Evolutionary conservation across 2,329 filamentous ascomycete genomes (phyloP).

Genomic region (Ceratocystis albifundus): DNA sequence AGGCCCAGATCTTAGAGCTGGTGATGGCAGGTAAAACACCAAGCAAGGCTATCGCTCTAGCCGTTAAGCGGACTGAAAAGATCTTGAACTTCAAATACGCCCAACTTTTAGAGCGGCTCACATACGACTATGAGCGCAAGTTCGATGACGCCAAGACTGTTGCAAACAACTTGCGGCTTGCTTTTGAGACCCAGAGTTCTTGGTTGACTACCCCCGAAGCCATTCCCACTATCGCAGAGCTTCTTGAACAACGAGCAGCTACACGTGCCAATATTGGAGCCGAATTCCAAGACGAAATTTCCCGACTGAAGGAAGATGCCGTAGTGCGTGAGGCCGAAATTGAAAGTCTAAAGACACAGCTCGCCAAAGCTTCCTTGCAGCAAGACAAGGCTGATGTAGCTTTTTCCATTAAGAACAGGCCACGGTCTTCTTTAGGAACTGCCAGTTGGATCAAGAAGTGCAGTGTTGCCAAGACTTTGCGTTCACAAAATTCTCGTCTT

Average conservation of each 20-base stretch:
- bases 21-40: not conserved
- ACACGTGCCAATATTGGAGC: not conserved
- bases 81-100: not conserved
- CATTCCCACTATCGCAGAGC: not conserved
- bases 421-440: not conserved
- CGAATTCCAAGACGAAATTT: not conserved
- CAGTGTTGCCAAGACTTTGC: not conserved
- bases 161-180: not conserved
- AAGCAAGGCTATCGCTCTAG: not conserved
- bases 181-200: not conserved
- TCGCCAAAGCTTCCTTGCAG: not conserved
- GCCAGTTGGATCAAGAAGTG: not conserved
- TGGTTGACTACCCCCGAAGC: not conserved
- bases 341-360: not conserved
- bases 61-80: not conserved
- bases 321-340: not conserved
- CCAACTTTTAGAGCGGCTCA: not conserved
- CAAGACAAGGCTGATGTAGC: not conserved
- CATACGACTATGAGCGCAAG: not conserved
- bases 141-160: not conserved
- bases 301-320: not conserved
- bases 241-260: not conserved
- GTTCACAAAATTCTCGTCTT: not conserved
- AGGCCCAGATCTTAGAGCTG: not conserved
- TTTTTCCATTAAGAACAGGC: not conserved